A percentile compares a stretch with the other conserved stretches of the same genome.
Evolutionary conservation across 345 rosid species (phyloP).

Genomic region (Aethionema arabicum): DNA sequence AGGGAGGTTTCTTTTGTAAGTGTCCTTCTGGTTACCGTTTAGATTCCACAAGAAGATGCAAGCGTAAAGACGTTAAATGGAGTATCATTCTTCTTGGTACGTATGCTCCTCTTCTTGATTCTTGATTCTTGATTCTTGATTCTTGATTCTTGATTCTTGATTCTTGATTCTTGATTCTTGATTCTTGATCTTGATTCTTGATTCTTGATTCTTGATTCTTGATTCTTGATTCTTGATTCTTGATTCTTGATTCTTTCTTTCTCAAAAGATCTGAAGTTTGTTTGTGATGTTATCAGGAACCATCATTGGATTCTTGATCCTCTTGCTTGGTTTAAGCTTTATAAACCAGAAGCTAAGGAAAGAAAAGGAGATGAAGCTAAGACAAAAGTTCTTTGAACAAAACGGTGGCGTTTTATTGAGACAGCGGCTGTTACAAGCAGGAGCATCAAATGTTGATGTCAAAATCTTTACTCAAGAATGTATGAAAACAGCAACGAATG

Average conservation of each 20-base stretch:
- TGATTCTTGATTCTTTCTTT: neutral
- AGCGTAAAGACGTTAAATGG: constrained; percentile 2
- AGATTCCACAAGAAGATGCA: constrained; percentile 1
- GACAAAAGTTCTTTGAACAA: constrained; percentile 24
- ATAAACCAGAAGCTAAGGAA: constrained; percentile 6
- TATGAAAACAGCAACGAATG: constrained; percentile 33
- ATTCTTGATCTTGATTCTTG: neutral
- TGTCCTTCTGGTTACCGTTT: constrained; percentile 14
- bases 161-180: neutral
- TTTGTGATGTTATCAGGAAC: constrained; percentile 1
- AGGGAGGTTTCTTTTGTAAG: constrained; percentile 25
- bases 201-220: neutral
- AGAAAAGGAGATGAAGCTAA: neutral
- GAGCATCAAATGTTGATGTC: constrained; percentile 20
- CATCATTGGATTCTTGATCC: constrained; percentile 8
- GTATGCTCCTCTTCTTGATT: neutral
- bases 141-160: constrained; percentile 4
- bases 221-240: constrained; percentile 12
- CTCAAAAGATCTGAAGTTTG: neutral
- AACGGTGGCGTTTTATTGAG: constrained; percentile 6
- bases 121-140: neutral
- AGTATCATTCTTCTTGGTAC: constrained; percentile 14
- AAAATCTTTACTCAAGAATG: constrained; percentile 31
- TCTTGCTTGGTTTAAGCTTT: neutral
- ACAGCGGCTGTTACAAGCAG: constrained; percentile 18